A percentile compares a stretch with the other conserved stretches of the same genome.
Evolutionary conservation across 2,329 filamentous ascomycete species (phyloP).

Genomic region (Fusarium annulatum): DNA sequence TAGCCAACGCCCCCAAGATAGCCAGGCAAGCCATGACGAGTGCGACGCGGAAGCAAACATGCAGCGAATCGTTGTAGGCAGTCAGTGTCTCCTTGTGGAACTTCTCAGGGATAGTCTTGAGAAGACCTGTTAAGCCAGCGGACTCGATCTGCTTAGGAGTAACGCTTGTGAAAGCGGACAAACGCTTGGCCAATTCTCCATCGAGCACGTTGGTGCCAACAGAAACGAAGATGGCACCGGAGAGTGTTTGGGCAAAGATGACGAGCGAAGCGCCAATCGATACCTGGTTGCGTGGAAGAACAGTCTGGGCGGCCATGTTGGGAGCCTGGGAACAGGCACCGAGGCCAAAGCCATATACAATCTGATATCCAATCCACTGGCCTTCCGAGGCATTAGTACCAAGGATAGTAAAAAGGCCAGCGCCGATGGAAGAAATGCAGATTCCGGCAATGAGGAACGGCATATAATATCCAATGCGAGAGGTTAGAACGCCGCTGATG

Average conservation of each 20-base stretch:
- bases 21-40: constrained; percentile 60
- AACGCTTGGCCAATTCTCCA: constrained; percentile 52
- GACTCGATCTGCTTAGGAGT: constrained; percentile 18
- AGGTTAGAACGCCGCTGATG: constrained; percentile 44
- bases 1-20: constrained; percentile 56
- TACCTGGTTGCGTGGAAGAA: constrained; percentile 56
- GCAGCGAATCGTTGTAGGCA: constrained; percentile 68
- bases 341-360: constrained; percentile 56
- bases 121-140: constrained; percentile 10
- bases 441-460: constrained; percentile 53
- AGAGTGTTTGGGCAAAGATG: constrained; percentile 58
- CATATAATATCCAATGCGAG: constrained; percentile 55
- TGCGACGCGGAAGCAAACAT: constrained; percentile 64
- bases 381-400: constrained; percentile 25
- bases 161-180: constrained; percentile 9
- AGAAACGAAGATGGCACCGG: constrained; percentile 61
- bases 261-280: constrained; percentile 59
- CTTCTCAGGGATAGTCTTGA: neutral
- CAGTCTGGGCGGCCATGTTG: constrained; percentile 58
- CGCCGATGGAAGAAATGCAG: constrained; percentile 49
- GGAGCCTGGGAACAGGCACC: constrained; percentile 59
- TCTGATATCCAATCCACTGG: constrained; percentile 48
- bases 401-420: constrained; percentile 56
- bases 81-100: constrained; percentile 21
- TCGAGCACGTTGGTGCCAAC: constrained; percentile 64